Evolutionary conservation across 179 eudicot species (phyloP).

Genomic region (Corrigiola litoralis): DNA sequence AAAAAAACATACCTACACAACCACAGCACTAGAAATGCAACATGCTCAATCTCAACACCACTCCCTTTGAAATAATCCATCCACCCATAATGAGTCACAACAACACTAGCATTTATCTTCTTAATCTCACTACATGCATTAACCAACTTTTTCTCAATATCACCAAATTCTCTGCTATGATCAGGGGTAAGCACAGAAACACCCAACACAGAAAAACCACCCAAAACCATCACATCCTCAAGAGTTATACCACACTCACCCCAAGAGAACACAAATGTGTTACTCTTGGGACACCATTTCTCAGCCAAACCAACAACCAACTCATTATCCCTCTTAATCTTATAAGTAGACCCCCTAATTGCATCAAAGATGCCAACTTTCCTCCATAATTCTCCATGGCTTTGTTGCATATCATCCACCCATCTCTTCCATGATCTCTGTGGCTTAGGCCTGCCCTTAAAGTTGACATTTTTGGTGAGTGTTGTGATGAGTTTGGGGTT

Average conservation of each 20-base stretch:
- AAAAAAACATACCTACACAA: constrained; percentile 42
- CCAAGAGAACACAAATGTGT: constrained; percentile 40
- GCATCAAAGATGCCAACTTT: constrained; percentile 33
- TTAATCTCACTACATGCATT: neutral
- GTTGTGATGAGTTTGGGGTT: neutral
- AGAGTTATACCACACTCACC: constrained; percentile 37
- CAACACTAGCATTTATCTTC: neutral
- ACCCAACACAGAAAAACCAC: constrained; percentile 31
- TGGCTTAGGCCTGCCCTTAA: constrained; percentile 21
- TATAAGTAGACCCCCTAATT: constrained; percentile 17
- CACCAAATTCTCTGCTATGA: neutral
- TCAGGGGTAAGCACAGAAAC: neutral
- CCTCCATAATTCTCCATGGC: constrained; percentile 19
- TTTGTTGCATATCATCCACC: constrained; percentile 15
- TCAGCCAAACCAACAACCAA: constrained; percentile 29
- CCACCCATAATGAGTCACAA: neutral
- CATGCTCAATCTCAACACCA: constrained; percentile 33
- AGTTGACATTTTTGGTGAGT: neutral
- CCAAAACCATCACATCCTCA: constrained; percentile 39
- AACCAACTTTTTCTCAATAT: neutral
- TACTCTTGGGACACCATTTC: constrained; percentile 33
- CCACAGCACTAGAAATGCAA: constrained; percentile 41
- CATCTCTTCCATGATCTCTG: constrained; percentile 15
- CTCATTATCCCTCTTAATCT: constrained; percentile 10
- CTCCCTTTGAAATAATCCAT: constrained; percentile 25